phyloP scores from a whole-genome alignment of 208 protist species.

The Porcisia hertigi region DNA sequence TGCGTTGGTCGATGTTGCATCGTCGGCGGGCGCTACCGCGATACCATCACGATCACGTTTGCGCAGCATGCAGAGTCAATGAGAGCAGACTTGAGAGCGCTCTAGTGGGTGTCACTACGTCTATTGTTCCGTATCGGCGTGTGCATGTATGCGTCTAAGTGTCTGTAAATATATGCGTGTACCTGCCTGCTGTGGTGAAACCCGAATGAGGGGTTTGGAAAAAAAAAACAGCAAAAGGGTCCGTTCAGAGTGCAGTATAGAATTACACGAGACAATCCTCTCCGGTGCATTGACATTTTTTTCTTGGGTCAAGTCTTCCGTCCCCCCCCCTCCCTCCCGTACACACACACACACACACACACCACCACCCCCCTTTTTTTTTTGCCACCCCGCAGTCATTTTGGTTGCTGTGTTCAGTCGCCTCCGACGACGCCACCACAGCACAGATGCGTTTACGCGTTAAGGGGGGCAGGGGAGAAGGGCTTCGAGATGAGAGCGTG shows the following conservation, averaged over 20 bases:
- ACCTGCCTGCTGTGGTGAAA: constrained; percentile 1
- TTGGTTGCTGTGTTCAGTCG: no score
- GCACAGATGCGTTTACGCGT: not conserved
- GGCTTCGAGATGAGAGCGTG: not conserved
- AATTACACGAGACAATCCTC: not conserved
- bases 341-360: not conserved
- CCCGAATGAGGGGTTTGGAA: not conserved
- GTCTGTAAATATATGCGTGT: not conserved
- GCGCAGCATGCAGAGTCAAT: constrained; percentile 13
- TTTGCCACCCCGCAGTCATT: no score
- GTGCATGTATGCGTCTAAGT: not conserved
- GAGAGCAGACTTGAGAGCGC: no score
- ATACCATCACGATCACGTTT: constrained; percentile 12
- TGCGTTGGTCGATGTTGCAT: not conserved
- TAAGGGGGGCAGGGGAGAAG: not conserved
- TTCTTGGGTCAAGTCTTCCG: not conserved
- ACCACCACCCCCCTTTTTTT: no score
- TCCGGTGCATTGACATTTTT: not conserved
- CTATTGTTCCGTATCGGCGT: not conserved
- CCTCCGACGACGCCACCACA: no score
- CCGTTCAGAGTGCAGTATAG: not conserved
- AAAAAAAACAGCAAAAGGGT: not conserved
- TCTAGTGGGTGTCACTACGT: not conserved
- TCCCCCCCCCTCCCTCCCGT: no score
- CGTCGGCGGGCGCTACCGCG: not conserved